phyloP scores from a whole-genome alignment of 1,284 basidiomycete species.

The Xerocomus nothofagi region DNA sequence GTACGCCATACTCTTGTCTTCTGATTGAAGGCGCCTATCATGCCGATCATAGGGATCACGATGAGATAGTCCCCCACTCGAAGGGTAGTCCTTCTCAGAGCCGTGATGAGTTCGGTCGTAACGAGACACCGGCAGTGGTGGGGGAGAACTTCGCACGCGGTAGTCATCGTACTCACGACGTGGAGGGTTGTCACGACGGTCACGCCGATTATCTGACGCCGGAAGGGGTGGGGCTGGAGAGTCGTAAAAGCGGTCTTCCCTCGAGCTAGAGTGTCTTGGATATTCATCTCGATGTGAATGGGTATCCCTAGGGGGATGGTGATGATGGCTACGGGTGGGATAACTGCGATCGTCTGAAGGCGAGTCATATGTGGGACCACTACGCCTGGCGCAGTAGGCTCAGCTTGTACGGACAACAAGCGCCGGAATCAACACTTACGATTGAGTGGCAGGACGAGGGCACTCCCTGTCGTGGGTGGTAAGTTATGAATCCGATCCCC shows the following conservation, averaged over 20 bases:
- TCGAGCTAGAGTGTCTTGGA: constrained; percentile 41
- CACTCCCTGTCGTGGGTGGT: constrained; percentile 57
- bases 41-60: constrained; percentile 59
- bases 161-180: constrained; percentile 70
- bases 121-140: constrained; percentile 41
- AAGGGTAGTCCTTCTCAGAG: constrained; percentile 49
- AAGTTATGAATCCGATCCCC: constrained; percentile 4
- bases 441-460: constrained; percentile 53
- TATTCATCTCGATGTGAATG: constrained; percentile 50
- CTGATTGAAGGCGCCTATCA: constrained; percentile 47
- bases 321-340: constrained; percentile 47
- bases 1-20: constrained; percentile 29
- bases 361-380: constrained; percentile 43
- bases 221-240: constrained; percentile 42
- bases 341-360: constrained; percentile 54
- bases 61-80: constrained; percentile 49
- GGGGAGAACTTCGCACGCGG: constrained; percentile 49
- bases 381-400: constrained; percentile 28
- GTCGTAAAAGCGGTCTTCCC: constrained; percentile 57
- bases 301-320: constrained; percentile 43
- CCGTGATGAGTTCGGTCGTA: constrained; percentile 39
- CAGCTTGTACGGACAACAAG: background rate
- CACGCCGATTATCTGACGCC: constrained; percentile 59
- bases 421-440: constrained; percentile 35
- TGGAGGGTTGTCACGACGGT: constrained; percentile 61